These are phyloP conservation scores for Coprinopsis cinerea DNA, from an alignment of 768 basidiomycete genomes.

Conservation along the genomic window DNA sequence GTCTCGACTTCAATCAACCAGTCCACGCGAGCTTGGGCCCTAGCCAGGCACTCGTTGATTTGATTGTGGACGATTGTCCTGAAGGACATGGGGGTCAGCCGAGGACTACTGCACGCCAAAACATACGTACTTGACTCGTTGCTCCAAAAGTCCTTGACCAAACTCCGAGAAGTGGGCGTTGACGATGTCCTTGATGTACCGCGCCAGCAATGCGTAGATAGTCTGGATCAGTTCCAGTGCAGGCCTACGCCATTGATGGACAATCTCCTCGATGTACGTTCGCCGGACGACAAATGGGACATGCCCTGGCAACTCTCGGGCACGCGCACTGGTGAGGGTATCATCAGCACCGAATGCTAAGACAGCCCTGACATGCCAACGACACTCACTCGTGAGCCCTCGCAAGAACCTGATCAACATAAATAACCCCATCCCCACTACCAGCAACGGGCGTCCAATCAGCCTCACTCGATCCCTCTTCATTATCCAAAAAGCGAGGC, in stretches of 20 bases:
- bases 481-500: constrained; percentile 8
- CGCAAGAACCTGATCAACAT: constrained; percentile 21
- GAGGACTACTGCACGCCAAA: background rate
- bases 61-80: constrained; percentile 39
- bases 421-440: constrained; percentile 8
- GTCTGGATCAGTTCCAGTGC: constrained; percentile 37
- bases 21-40: constrained; percentile 33
- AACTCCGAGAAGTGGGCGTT: constrained; percentile 43
- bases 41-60: constrained; percentile 35
- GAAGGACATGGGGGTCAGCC: background rate
- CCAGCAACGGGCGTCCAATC: too few relatives aligned
- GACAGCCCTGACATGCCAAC: too few relatives aligned
- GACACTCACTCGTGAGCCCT: constrained; percentile 17
- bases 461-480: constrained; percentile 9
- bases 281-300: constrained; percentile 60
- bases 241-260: constrained; percentile 44
- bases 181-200: constrained; percentile 39
- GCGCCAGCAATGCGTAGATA: constrained; percentile 30
- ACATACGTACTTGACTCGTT: constrained; percentile 35
- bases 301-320: constrained; percentile 63
- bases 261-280: constrained; percentile 39
- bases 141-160: constrained; percentile 47
- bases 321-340: constrained; percentile 64
- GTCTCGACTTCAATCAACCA: constrained; percentile 48
- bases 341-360: too few relatives aligned